Base-by-base conservation (phyloP, 2,329 filamentous ascomycete genomes). In the Aureobasidium sp. region DNA sequence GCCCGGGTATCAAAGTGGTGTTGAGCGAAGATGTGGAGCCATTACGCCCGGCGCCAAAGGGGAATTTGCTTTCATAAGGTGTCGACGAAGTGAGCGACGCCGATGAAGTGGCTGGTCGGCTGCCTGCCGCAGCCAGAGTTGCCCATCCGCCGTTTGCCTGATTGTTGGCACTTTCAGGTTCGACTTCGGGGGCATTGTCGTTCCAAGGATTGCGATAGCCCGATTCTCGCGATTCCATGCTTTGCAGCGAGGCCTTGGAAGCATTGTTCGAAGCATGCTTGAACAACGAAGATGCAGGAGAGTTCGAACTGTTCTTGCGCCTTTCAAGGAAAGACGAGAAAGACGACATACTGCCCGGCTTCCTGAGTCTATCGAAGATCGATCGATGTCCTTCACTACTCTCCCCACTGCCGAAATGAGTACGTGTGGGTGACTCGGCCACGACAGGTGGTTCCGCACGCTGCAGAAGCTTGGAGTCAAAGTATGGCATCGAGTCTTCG, bases 321-420 rank as follows among this genome's bases (percentile, higher is more conserved):
- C 93, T 86, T 70, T 93, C 92, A 69, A 97, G 86, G 76, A 97
- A 96, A n/a, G 92, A 96, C 42, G 91, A 91, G 75, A 97, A 91
- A 13, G 91, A 94, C 4, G 90, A 90, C 82, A 96, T 96, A 80
- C 90, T 94, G 66, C 91, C 90, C 25, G 93, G 93, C 79, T 96
- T 97, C 69, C 93, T 88, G 60, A 97, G 88, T 69, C 92, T 88
- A 75, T 96, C 92, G 67, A 97, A 91, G 70, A 97, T 81, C 63
- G 86, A 91, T 73, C 89, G 87, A 74, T 96, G 90, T 61, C 87
- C 86, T 62, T 85, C 84, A 27, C 29, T 57, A 41, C 50, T 49
- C 69, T 91, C 83, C 65, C 90, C 92, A 64, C 92, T 90, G 60
- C 85, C 87, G 70, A 97, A 97, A 53, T 84, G 88, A 57, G 87